A percentile compares a stretch with the other conserved stretches of the same genome.
Conservation (phyloP, 805 yeast genomes). For the Diddensiella transvaalensis region DNA sequence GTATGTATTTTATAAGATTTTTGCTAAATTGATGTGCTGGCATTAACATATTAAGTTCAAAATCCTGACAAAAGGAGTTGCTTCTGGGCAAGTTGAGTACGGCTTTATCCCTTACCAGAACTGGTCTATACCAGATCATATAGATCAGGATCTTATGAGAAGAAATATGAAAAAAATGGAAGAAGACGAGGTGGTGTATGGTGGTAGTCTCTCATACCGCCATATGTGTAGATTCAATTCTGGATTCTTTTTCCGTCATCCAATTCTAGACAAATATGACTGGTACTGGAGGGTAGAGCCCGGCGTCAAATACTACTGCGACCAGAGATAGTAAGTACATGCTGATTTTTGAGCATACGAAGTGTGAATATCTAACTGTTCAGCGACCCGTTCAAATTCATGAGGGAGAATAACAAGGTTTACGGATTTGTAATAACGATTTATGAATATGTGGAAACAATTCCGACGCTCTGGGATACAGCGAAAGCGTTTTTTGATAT, state of each 20-base stretch:
- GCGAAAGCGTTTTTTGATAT: conserved; percentile 60
- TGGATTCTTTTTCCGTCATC: conserved; percentile 83
- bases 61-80: conserved; percentile 57
- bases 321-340: conserved; percentile 36
- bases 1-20: neutral
- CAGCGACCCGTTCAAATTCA: conserved; percentile 73
- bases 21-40: neutral
- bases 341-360: no score
- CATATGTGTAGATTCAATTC: conserved; percentile 96
- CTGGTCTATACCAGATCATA: conserved; percentile 75
- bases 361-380: no score
- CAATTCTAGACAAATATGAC: conserved; percentile 65
- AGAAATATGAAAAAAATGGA: conserved; percentile 44
- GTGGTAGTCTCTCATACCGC: conserved; percentile 64
- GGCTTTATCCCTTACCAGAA: conserved; percentile 78
- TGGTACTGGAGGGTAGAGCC: conserved; percentile 97
- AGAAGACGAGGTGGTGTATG: conserved; percentile 54
- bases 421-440: conserved; percentile 86
- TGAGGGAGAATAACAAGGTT: conserved; percentile 71
- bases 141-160: conserved; percentile 56
- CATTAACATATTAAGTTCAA: conserved; percentile 44
- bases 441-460: conserved; percentile 78
- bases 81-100: conserved; percentile 73
- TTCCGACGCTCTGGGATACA: conserved; percentile 78
- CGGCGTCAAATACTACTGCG: conserved; percentile 82